Conservation (phyloP, 2,329 filamentous ascomycete species). For the Epichloe elymi region DNA sequence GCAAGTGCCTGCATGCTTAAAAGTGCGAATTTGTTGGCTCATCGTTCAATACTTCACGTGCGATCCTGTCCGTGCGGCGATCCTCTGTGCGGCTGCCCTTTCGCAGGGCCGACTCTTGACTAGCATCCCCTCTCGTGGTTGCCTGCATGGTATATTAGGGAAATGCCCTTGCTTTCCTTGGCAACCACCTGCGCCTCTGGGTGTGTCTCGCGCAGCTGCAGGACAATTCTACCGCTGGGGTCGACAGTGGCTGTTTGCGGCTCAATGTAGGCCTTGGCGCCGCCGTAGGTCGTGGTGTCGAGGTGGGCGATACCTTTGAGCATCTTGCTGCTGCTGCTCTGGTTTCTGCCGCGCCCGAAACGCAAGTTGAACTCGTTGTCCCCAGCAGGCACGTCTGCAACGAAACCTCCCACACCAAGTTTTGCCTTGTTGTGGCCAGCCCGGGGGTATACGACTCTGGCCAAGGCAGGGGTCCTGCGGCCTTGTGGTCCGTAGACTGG, state of each 20-base stretch:
- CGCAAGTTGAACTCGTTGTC: slow-evolving; percentile 29
- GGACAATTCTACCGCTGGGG: slow-evolving; percentile 34
- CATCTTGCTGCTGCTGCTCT: slow-evolving; percentile 15
- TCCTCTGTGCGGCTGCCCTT: slow-evolving; percentile 6
- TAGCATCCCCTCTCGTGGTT: slow-evolving; percentile 9
- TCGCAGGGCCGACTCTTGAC: slow-evolving; percentile 3
- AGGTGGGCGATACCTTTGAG: slow-evolving; percentile 26
- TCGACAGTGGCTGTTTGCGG: slow-evolving; percentile 31
- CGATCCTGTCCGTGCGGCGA: slow-evolving; percentile 13
- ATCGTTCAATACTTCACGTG: slow-evolving; percentile 17
- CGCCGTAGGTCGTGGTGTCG: slow-evolving; percentile 35
- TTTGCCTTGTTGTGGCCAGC: slow-evolving; percentile 21
- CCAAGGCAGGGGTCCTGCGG: slow-evolving; percentile 32
- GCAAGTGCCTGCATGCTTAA: neutral
- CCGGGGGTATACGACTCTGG: slow-evolving; percentile 37
- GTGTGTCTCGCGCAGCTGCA: slow-evolving; percentile 28
- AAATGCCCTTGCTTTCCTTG: slow-evolving; percentile 30
- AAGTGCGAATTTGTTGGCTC: neutral
- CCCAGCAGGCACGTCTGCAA: slow-evolving; percentile 28
- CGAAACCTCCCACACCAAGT: slow-evolving; percentile 43
- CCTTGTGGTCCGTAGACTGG: slow-evolving; percentile 47
- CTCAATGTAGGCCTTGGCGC: slow-evolving; percentile 40
- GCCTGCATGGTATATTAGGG: slow-evolving; percentile 18
- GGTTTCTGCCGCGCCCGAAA: slow-evolving; percentile 7
- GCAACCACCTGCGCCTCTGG: slow-evolving; percentile 28